Evolutionary conservation across 2,329 filamentous ascomycete species (phyloP), one percentile per base, ranked within the genome.

Genomic region (Allantophomopsis lycopodina): DNA sequence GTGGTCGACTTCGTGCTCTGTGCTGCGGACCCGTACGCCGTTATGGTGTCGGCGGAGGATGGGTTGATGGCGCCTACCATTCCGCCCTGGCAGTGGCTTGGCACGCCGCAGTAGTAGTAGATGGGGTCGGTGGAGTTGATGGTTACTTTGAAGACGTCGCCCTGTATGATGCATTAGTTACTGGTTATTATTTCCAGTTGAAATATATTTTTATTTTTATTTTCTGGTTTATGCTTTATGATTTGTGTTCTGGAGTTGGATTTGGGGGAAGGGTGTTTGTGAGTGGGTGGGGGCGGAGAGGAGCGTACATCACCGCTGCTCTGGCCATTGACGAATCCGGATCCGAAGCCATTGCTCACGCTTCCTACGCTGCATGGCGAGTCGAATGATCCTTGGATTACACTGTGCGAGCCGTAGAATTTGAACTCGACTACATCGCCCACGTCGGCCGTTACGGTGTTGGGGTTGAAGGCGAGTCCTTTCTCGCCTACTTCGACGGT

Each of bases 401-500:
- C 58, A 14, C 62, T 63, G 61, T 73, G 71, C 42, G 47, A 51
- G 7, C 69, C 63, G 45, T 63, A 64, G 60, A 68, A 75, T 50
- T 69, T 65, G 59, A 66, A 76, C 57, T 74, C 68, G 42, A 76
- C 52, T 4, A 67, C 46, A 43, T 71, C 67, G 42, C 69, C 71
- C 7, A 63, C 42, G 10, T 58, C 53, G 14, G 70, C 71, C 2
- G 60, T 61, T 32, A 72, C 56, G 45, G 62, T 65, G 44, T 65
- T 58, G 1, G 72, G 72, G 37, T 63, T 59, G 54, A 74, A 76
- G 37, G 50, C 52, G 23, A 73, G 60, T 7, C 47, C 50, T 8
- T 43, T 42, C 36, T 48, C 38, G 7, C 58, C 52, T 15, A 58
- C 58, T 13, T 43, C 43, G n/a, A 61, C 18, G 8, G n/a, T 14